Evolutionary conservation across 257 asterid genomes (phyloP).

Genomic region (Solanum dulcamara): DNA sequence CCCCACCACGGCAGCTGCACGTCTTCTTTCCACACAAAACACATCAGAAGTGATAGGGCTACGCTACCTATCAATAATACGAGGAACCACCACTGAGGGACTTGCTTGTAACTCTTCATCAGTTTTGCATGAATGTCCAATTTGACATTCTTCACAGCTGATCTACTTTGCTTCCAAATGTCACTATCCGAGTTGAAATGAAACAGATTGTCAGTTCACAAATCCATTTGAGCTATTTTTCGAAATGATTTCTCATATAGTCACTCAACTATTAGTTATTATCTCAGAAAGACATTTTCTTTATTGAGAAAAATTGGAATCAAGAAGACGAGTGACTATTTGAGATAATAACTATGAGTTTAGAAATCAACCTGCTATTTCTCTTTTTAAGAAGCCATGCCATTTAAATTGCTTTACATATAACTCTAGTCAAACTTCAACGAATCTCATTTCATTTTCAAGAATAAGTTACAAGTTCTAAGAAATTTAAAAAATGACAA

Average conservation of each 20-base stretch:
- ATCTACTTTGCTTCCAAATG: slow-evolving; percentile 76
- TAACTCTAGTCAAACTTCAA: not conserved
- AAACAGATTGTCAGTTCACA: not conserved
- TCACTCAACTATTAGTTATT: too few relatives aligned
- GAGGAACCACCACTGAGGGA: slow-evolving; percentile 91
- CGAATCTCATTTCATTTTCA: not conserved
- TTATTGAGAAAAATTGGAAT: too few relatives aligned
- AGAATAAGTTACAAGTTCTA: not conserved
- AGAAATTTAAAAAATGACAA: not conserved
- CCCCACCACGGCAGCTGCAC: slow-evolving; percentile 98
- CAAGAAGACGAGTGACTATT: not conserved
- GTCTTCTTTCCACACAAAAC: slow-evolving; percentile 67
- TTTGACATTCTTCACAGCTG: slow-evolving; percentile 59
- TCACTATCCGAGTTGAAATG: slow-evolving; percentile 32
- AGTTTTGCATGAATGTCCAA: slow-evolving; percentile 61
- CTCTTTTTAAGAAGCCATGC: not conserved
- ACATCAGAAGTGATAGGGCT: slow-evolving; percentile 47
- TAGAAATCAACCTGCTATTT: not conserved
- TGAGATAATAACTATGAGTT: not conserved
- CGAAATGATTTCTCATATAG: too few relatives aligned
- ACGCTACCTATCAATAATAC: slow-evolving; percentile 53
- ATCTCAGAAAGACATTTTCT: too few relatives aligned
- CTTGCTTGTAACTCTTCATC: slow-evolving; percentile 83
- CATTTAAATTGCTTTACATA: not conserved
- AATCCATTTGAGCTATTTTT: not conserved